These are phyloP conservation scores for Talaromyces stipitatus DNA, from an alignment of 495 filamentous ascomycete genomes.

Conservation along the genomic window DNA sequence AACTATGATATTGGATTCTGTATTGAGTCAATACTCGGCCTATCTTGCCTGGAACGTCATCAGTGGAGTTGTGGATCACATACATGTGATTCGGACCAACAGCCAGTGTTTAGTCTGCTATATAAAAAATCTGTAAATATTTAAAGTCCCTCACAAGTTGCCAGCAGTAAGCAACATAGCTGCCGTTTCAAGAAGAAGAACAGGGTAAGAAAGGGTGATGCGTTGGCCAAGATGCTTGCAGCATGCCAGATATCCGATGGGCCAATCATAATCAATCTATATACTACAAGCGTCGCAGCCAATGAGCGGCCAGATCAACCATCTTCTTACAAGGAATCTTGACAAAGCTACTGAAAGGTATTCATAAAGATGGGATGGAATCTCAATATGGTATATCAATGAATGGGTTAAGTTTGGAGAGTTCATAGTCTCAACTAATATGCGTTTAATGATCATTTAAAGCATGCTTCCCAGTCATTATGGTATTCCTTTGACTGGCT, in stretches of 20 bases:
- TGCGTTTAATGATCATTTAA: too few species aligned
- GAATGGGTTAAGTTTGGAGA: too few species aligned
- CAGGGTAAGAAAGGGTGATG: too few species aligned
- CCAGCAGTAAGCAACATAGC: not conserved
- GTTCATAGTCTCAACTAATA: too few species aligned
- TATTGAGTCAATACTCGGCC: not conserved
- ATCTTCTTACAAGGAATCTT: too few species aligned
- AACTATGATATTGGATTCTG: not conserved
- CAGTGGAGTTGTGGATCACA: not conserved
- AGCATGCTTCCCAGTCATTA: too few species aligned
- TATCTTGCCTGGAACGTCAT: not conserved
- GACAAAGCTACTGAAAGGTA: too few species aligned
- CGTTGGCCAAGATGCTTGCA: not conserved
- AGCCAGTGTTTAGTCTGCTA: not conserved
- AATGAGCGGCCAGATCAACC: not conserved
- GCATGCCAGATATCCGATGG: not conserved
- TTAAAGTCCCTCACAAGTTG: not conserved
- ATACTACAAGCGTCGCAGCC: not conserved
- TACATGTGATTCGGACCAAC: not conserved
- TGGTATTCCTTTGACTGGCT: too few species aligned
- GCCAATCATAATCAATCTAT: not conserved
- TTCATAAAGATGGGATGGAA: too few species aligned
- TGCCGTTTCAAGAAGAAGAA: not conserved
- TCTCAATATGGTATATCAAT: too few species aligned
- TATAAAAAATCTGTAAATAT: not conserved